These are phyloP conservation scores for Hericium alpestre DNA, from an alignment of 768 basidiomycete species.

Conservation along the genomic window DNA sequence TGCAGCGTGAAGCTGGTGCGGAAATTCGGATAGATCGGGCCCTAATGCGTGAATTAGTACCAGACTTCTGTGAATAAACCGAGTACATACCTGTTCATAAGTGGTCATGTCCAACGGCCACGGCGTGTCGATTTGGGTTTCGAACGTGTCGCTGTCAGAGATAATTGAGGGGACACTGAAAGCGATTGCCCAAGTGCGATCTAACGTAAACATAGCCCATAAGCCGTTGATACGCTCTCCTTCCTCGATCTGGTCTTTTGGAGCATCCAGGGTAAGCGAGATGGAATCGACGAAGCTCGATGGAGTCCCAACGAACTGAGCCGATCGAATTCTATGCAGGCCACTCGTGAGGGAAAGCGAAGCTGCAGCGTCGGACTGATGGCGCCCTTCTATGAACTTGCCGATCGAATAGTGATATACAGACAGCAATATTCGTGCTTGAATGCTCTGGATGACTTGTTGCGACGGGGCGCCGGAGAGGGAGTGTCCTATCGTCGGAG, in stretches of 20 bases:
- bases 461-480: slow-evolving; percentile 21
- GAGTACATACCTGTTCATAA: background rate
- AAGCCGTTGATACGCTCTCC: background rate
- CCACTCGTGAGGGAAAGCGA: slow-evolving; percentile 20
- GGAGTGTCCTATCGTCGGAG: slow-evolving; percentile 35
- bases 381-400: slow-evolving; percentile 20
- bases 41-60: slow-evolving; percentile 22
- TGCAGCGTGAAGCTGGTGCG: slow-evolving; percentile 38
- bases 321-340: slow-evolving; percentile 17
- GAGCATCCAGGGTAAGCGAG: background rate
- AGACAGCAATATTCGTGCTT: slow-evolving; percentile 23
- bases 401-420: slow-evolving; percentile 20
- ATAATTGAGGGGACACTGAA: background rate
- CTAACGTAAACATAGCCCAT: background rate
- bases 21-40: slow-evolving; percentile 32
- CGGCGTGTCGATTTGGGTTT: background rate
- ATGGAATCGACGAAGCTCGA: slow-evolving; percentile 9
- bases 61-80: background rate
- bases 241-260: background rate
- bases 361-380: slow-evolving; percentile 21
- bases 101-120: background rate
- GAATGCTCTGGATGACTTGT: slow-evolving; percentile 25
- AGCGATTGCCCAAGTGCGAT: background rate
- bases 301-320: slow-evolving; percentile 7
- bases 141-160: background rate